Evolutionary conservation across 2,329 filamentous ascomycete genomes (phyloP), one percentile per base, ranked within the genome.

Genomic region (Colletotrichum sp.): DNA sequence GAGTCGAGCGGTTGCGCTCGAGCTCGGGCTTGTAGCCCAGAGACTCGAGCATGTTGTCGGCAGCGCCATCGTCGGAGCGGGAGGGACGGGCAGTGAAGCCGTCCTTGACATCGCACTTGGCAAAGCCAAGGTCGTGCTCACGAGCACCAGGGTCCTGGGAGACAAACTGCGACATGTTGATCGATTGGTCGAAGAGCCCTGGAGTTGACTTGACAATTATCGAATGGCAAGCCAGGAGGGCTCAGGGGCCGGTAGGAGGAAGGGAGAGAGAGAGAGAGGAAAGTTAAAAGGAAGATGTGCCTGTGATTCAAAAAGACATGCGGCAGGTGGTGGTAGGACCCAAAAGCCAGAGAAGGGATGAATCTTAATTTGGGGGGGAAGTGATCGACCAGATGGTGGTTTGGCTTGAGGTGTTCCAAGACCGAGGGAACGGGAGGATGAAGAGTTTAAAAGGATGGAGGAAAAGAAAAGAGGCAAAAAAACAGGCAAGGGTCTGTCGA

Each of bases 21-120:
- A 94, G 84, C 84, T 94, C 92, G 70, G 92, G 88, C 83, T 90
- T 91, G 87, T 94, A 94, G 76, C 93, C 93, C 79, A 94, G 87
- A 74, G 89, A 89, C 78, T 90, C 89, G 79, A 94, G 88, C 70
- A 93, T 81, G 82, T 93, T 87, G 82, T 94, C 91, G 79, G 92
- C 92, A 73, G 89, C 87, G 77, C 83, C 84, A 71, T 82, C 78
- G 76, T 82, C 82, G 62, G 78, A 78, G 70, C 79, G 78, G 43
- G 79, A 77, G 32, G 66, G 70, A 25, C 71, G 71, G 28, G 61
- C 48, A 22, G 78, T 80, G 70, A 36, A 75, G 60, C 66, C 74
- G 55, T 75, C 74, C 30, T 76, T 76, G 48, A 61, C 27, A 22
- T 75, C 74, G 28, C 27, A 48, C 71, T 76, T 76, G 66, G 55